phyloP scores from a whole-genome alignment of 176 grass and related monocot species.

The Thalia dealbata region DNA sequence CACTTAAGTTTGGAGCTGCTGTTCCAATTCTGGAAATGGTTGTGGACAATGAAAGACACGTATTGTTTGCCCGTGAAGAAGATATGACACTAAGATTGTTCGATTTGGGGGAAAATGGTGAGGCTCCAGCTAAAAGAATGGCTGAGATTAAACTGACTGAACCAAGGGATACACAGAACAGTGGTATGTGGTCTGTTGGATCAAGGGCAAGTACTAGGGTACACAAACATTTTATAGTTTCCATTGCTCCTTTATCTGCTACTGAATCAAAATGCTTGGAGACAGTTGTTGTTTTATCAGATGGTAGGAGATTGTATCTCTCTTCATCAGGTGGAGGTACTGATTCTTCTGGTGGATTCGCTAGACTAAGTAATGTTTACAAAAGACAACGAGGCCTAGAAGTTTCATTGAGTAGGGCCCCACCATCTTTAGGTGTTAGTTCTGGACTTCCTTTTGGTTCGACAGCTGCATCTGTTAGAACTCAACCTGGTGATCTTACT shows the following conservation, averaged over 20 bases:
- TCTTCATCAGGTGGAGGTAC: conserved; percentile 48
- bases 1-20: conserved; percentile 75
- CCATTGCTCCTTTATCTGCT: conserved; percentile 57
- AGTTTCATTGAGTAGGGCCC: conserved; percentile 72
- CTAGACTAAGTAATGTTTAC: conserved; percentile 6
- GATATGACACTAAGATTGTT: conserved; percentile 71
- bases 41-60: conserved; percentile 76
- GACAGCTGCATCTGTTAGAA: conserved; percentile 49
- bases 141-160: conserved; percentile 81
- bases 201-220: conserved; percentile 39
- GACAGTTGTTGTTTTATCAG: conserved; percentile 79
- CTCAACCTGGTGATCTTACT: conserved; percentile 75
- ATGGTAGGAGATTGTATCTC: conserved; percentile 85
- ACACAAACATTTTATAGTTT: conserved; percentile 58
- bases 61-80: conserved; percentile 75
- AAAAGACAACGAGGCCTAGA: conserved; percentile 80
- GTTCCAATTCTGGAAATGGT: conserved; percentile 95
- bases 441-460: conserved; percentile 49
- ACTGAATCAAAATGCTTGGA: conserved; percentile 89
- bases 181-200: conserved; percentile 37
- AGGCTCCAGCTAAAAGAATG: conserved; percentile 65
- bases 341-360: conserved; percentile 49
- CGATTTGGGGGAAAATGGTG: conserved; percentile 77
- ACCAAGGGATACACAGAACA: conserved; percentile 62
- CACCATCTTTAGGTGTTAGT: conserved; percentile 71